phyloP scores from a whole-genome alignment of 2,329 filamentous ascomycete genomes.

The Dactylellina haptotyla region DNA sequence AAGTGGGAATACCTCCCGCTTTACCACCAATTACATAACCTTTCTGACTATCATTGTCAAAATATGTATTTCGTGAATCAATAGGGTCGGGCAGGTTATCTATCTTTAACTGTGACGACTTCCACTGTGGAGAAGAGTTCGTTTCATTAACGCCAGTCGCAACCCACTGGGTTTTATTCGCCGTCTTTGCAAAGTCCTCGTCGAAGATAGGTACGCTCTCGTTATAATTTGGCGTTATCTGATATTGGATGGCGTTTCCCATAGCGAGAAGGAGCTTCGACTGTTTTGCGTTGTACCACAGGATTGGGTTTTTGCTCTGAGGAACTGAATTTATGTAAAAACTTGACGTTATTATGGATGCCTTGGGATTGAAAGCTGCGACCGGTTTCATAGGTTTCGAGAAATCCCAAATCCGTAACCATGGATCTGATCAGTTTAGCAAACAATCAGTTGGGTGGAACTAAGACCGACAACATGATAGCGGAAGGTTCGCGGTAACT shows the following conservation, averaged over 20 bases:
- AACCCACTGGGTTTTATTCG: no score
- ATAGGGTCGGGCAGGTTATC: background rate
- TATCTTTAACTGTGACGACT: background rate
- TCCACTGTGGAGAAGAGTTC: no score
- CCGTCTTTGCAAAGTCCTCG: background rate
- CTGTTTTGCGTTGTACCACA: background rate
- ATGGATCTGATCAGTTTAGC: background rate
- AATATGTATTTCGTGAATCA: conserved; percentile 19
- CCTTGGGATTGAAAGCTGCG: background rate
- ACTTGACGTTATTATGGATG: background rate
- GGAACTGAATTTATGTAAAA: conserved; percentile 1
- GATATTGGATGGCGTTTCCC: conserved; percentile 3
- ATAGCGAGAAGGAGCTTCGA: background rate
- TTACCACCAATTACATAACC: conserved; percentile 21
- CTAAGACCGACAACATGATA: background rate
- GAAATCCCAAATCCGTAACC: conserved; percentile 6
- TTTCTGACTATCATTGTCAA: background rate
- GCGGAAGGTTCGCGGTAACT: background rate
- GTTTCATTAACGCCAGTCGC: no score
- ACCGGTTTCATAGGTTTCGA: background rate
- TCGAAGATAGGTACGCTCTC: background rate
- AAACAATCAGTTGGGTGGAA: background rate
- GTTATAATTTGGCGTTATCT: background rate
- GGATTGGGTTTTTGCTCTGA: background rate
- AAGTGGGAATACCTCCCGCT: background rate